Conservation (phyloP, 192 early-diverging fungal species). For the Backusella luteola region DNA sequence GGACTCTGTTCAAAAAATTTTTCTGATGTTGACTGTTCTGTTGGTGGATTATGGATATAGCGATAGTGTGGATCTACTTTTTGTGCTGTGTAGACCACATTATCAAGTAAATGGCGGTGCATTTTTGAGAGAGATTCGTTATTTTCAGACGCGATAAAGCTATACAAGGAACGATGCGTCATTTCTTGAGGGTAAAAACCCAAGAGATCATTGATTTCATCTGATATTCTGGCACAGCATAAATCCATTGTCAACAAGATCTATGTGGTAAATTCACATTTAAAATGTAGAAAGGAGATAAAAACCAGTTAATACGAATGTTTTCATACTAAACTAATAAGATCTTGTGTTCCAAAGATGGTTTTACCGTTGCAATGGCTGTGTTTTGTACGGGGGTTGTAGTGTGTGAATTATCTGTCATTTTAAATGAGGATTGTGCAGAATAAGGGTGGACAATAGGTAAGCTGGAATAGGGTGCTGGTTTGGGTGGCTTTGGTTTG, state of each 20-base stretch:
- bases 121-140: conserved; percentile 34
- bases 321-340: not conserved
- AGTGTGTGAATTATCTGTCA: not conserved
- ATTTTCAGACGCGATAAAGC: conserved; percentile 35
- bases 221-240: conserved; percentile 48
- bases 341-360: not conserved
- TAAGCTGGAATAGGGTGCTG: not conserved
- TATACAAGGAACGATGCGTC: conserved; percentile 44
- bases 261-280: not conserved
- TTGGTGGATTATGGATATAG: conserved; percentile 4
- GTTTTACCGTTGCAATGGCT: not conserved
- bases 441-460: not conserved
- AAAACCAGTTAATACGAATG: not conserved
- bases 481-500: not conserved
- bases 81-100: conserved; percentile 29
- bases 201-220: conserved; percentile 46
- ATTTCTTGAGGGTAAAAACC: conserved; percentile 53
- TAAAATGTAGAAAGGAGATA: not conserved
- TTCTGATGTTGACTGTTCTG: conserved; percentile 24
- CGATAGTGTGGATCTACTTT: conserved; percentile 23
- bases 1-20: conserved; percentile 32
- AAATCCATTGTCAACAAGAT: conserved; percentile 46
- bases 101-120: conserved; percentile 36
- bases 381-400: not conserved
- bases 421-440: conserved; percentile 2